These are phyloP conservation scores for Lathyrus sativus DNA, from an alignment of 306 rosid genomes.

Conservation along the genomic window DNA sequence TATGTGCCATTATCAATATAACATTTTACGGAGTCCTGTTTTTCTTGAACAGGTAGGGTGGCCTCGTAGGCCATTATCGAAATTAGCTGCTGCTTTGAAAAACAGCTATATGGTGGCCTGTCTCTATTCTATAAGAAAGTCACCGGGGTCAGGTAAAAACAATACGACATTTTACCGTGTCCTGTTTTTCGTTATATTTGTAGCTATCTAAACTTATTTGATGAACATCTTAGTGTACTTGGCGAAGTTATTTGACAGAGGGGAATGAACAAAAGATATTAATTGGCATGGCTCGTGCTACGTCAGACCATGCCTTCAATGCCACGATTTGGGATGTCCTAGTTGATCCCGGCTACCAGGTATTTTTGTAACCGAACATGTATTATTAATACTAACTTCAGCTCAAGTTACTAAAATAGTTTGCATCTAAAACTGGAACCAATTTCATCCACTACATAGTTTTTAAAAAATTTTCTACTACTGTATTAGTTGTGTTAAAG, in stretches of 20 bases:
- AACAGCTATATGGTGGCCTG: slow-evolving; percentile 94
- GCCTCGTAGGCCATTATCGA: slow-evolving; percentile 89
- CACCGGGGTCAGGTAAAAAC: slow-evolving; percentile 79
- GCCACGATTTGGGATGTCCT: slow-evolving; percentile 99
- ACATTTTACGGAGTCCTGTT: no score
- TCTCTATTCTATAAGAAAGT: slow-evolving; percentile 68
- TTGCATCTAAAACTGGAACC: slow-evolving; percentile 23
- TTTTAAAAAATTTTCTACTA: not conserved
- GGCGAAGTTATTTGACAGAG: slow-evolving; percentile 99
- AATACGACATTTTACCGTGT: slow-evolving; percentile 36
- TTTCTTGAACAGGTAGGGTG: slow-evolving; percentile 74
- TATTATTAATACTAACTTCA: slow-evolving; percentile 17
- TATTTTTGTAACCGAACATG: slow-evolving; percentile 39
- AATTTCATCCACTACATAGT: not conserved
- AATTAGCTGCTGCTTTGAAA: slow-evolving; percentile 83
- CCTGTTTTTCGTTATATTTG: slow-evolving; percentile 43
- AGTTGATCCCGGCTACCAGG: slow-evolving; percentile 94
- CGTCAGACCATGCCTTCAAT: slow-evolving; percentile 97
- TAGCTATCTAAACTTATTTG: slow-evolving; percentile 61
- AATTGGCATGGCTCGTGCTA: slow-evolving; percentile 98
- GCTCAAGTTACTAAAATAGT: slow-evolving; percentile 4
- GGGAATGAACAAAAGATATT: slow-evolving; percentile 71
- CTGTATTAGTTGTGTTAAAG: slow-evolving; percentile 13
- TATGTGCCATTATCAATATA: not conserved
- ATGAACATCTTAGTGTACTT: slow-evolving; percentile 93